Conservation (phyloP, 257 asterid genomes). For the Ballota nigra region DNA sequence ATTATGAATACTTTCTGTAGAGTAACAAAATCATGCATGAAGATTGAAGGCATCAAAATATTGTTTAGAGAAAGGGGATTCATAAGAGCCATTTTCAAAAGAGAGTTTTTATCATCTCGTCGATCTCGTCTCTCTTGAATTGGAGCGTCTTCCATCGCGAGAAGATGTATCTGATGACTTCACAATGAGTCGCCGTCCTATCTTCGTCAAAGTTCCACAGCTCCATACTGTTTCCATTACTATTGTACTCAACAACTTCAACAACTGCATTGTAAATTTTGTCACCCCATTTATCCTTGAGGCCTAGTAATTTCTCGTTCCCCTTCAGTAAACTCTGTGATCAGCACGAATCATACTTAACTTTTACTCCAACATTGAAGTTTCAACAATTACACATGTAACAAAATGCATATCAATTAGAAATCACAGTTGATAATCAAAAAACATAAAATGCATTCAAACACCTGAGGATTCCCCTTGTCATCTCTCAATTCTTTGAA, state of each 20-base stretch:
- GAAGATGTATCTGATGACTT: constrained; percentile 31
- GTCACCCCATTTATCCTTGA: constrained; percentile 43
- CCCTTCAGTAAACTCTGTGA: constrained; percentile 31
- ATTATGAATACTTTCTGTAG: not conserved
- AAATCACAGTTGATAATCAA: not conserved
- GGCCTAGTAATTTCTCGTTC: constrained; percentile 37
- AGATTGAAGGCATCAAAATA: not conserved
- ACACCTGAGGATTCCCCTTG: constrained; percentile 39
- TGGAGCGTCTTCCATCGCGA: constrained; percentile 32
- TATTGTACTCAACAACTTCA: constrained; percentile 36
- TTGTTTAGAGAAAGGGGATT: not conserved
- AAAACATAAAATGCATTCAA: not conserved
- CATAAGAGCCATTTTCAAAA: not conserved
- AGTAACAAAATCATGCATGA: not conserved
- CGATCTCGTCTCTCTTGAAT: constrained; percentile 31
- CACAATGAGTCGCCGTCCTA: constrained; percentile 39
- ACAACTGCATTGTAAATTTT: constrained; percentile 36
- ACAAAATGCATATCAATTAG: not conserved
- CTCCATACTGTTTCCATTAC: constrained; percentile 39
- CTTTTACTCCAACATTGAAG: not conserved
- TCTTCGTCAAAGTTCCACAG: constrained; percentile 46
- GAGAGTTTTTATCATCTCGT: not conserved
- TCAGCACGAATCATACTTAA: not conserved
- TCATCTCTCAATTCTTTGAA: constrained; percentile 41
- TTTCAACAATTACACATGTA: not conserved